Evolutionary conservation across 495 filamentous ascomycete species (phyloP), one percentile per base, ranked within the genome.

Genomic region (Choiromyces venosus): DNA sequence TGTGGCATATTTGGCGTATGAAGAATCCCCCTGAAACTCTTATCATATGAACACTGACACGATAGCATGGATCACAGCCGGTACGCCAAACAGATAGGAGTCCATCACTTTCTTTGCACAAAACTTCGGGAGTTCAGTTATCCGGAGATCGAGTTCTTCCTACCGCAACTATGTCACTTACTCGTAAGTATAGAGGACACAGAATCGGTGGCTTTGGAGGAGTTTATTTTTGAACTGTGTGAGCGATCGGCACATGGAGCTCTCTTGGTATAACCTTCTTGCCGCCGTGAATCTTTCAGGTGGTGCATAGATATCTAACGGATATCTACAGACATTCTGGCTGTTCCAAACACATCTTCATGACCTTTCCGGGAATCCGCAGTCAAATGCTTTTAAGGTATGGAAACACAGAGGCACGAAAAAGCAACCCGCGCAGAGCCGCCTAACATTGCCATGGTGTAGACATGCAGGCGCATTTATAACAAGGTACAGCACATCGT

Each of bases 61-160:
- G 76, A 74, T 52, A 40, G 68, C 65, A 36, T 68, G 68, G 66
- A 64, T 18, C 77, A 67, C 81, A 92, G 90, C 72, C 91, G 91
- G 72, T 93, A 93, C 85, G 91, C 91, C 76, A 89, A 92, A 79
- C 89, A 93, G 85, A 89, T 93, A 81, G 91, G 91, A 56, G 91
- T 93, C 74, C 90, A 92, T 84, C 91, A 92, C 83, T 89, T 92
- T 61, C 86, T 93, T 46, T 92, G 91, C 85, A 88, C 86, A 75
- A 93, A 93, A 85, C 87, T 93, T 67, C 90, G 91, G 78, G 89
- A 91, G 82, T 93, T 93, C 82, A 88, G 87, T 75, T 92, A 92
- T 83, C 89, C 91, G 83, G 90, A 93, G 83, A 91, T 93, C 81
- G 91, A 93, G 82, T 93, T 93, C 87, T 92, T 92, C 83, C 86